Conservation (phyloP, 129 eudicot genomes). For the Artemisia annua region DNA sequence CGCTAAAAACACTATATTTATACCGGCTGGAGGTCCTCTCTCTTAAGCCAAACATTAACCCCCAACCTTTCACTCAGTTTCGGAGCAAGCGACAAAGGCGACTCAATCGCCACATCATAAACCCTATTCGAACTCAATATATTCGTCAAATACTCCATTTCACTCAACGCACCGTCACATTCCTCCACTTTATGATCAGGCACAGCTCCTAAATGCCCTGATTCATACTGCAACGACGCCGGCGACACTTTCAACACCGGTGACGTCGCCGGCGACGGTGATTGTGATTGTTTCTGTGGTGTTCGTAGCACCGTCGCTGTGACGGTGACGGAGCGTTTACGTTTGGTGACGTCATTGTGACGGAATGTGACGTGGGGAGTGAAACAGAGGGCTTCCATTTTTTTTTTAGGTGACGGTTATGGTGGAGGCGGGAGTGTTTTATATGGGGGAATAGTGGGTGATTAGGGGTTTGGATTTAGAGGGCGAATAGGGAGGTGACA, state of each 20-base stretch:
- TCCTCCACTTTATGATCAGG: conserved; percentile 42
- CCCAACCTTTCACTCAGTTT: conserved; percentile 72
- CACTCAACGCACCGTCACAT: conserved; percentile 33
- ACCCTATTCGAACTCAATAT: conserved; percentile 48
- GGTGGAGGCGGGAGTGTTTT: not conserved
- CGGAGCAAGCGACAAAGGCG: conserved; percentile 70
- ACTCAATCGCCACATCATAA: conserved; percentile 61
- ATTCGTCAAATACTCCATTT: conserved; percentile 63
- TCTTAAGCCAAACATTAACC: conserved; percentile 72
- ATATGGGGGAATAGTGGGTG: conserved; percentile 24
- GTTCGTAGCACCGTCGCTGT: conserved; percentile 26
- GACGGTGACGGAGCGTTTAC: conserved; percentile 26
- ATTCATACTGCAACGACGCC: conserved; percentile 43
- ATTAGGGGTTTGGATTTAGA: conserved; percentile 20
- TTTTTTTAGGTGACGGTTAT: not conserved
- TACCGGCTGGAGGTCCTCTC: conserved; percentile 90
- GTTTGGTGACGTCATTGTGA: conserved; percentile 21
- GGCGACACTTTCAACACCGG: conserved; percentile 41
- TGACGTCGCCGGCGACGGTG: not conserved
- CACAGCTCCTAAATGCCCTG: conserved; percentile 42
- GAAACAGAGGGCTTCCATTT: conserved; percentile 35
- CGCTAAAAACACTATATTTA: conserved; percentile 12
- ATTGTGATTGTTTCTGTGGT: not conserved
- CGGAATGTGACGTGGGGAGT: conserved; percentile 30
- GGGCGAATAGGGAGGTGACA: not conserved